Evolutionary conservation across 345 rosid species (phyloP).

Genomic region (Lagerstroemia speciosa): DNA sequence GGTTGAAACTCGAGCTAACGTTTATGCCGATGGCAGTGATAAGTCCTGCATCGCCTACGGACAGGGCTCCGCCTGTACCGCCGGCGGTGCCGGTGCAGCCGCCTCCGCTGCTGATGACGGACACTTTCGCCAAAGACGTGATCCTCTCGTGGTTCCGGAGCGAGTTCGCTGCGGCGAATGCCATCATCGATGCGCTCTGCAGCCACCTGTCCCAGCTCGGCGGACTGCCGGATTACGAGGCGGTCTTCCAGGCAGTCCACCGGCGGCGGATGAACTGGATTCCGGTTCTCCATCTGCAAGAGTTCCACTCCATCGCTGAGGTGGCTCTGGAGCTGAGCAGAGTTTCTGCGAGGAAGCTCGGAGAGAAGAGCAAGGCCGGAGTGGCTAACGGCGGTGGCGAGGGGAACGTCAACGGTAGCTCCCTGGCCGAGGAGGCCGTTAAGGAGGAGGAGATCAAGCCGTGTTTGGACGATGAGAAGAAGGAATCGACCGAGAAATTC

Average conservation of each 20-base stretch:
- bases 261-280: slow-evolving; percentile 91
- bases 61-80: neutral
- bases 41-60: slow-evolving; percentile 7
- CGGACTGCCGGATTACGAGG: slow-evolving; percentile 39
- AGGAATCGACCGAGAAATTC: slow-evolving; percentile 16
- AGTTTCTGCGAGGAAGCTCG: slow-evolving; percentile 23
- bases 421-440: slow-evolving; percentile 23
- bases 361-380: slow-evolving; percentile 5
- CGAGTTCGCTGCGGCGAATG: slow-evolving; percentile 99
- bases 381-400: slow-evolving; percentile 1
- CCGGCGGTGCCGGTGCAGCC: slow-evolving; percentile 8
- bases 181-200: slow-evolving; percentile 85
- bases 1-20: too few species aligned
- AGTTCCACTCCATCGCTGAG: slow-evolving; percentile 73
- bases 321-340: slow-evolving; percentile 52
- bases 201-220: slow-evolving; percentile 46
- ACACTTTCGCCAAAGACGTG: slow-evolving; percentile 69
- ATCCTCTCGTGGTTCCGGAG: slow-evolving; percentile 81
- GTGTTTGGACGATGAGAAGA: slow-evolving; percentile 21
- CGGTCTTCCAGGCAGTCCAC: slow-evolving; percentile 70
- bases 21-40: slow-evolving; percentile 11
- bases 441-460: slow-evolving; percentile 16
- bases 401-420: too few species aligned
- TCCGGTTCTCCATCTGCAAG: slow-evolving; percentile 94
- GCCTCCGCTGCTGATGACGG: slow-evolving; percentile 18